Percentiles rank a stretch among this genome's conserved stretches.
These are phyloP conservation scores for Lentinula edodes DNA, from an alignment of 768 basidiomycete species.

Conservation along the genomic window DNA sequence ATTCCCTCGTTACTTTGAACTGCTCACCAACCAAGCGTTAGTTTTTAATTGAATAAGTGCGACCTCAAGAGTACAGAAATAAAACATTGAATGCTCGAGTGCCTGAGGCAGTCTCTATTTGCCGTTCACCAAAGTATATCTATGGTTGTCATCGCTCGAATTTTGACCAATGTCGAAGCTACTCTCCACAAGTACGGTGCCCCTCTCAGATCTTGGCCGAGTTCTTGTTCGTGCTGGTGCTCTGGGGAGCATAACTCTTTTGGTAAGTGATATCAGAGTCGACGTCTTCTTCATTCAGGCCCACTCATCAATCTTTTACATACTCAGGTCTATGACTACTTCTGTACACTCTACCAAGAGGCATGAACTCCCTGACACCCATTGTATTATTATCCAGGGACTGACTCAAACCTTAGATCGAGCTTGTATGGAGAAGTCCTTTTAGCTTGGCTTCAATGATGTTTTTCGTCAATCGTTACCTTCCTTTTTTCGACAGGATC, in stretches of 20 bases:
- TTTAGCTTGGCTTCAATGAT: conserved; percentile 17
- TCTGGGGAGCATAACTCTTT: background rate
- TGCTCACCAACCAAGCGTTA: too few relatives aligned
- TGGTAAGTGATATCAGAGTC: background rate
- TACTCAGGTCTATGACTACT: background rate
- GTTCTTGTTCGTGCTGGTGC: background rate
- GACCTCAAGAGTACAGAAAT: too few relatives aligned
- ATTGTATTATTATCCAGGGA: background rate
- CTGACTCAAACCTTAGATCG: conserved; percentile 11
- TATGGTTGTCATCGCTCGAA: too few relatives aligned
- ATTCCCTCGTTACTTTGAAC: too few relatives aligned
- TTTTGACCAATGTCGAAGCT: too few relatives aligned
- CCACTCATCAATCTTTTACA: background rate
- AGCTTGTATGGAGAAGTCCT: conserved; percentile 19
- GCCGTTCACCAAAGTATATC: too few relatives aligned
- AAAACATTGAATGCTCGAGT: too few relatives aligned
- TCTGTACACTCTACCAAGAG: background rate
- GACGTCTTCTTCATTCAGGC: background rate
- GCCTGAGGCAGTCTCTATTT: too few relatives aligned
- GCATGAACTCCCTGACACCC: background rate
- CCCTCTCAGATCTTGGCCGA: background rate
- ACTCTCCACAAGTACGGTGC: background rate
- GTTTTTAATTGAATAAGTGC: too few relatives aligned
- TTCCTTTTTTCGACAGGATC: conserved; percentile 25
- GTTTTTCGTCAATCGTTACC: conserved; percentile 25